phyloP scores from a whole-genome alignment of 2,329 filamentous ascomycete species.

The Penicillium verrucosum region DNA sequence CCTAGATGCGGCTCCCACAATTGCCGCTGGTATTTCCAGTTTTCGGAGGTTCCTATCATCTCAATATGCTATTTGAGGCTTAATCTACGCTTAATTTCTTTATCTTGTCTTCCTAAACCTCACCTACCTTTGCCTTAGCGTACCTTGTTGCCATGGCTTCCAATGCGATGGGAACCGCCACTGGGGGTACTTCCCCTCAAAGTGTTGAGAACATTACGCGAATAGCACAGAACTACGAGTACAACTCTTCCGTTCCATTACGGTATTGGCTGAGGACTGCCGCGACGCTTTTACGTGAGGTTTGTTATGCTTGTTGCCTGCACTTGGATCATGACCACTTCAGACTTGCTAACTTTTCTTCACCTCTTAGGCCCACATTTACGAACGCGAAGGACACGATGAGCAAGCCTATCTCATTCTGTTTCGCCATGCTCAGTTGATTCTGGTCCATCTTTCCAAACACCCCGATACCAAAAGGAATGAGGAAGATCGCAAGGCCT shows the following conservation, averaged over 20 bases:
- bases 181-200: slow-evolving; percentile 53
- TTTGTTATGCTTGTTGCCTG: slow-evolving; percentile 40
- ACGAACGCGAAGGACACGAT: slow-evolving; percentile 79
- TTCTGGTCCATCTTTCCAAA: slow-evolving; percentile 68
- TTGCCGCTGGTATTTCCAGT: slow-evolving; percentile 17
- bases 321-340: neutral
- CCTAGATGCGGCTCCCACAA: slow-evolving; percentile 25
- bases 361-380: slow-evolving; percentile 67
- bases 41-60: slow-evolving; percentile 11
- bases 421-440: slow-evolving; percentile 83
- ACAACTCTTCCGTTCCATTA: slow-evolving; percentile 71
- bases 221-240: slow-evolving; percentile 76
- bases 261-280: slow-evolving; percentile 80
- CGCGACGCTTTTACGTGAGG: slow-evolving; percentile 75
- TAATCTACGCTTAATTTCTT: slow-evolving; percentile 1
- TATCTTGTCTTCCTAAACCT: neutral
- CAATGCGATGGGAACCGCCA: slow-evolving; percentile 22
- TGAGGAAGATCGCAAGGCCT: slow-evolving; percentile 54
- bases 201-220: slow-evolving; percentile 73
- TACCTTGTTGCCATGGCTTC: slow-evolving; percentile 24
- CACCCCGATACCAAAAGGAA: slow-evolving; percentile 70
- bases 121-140: neutral
- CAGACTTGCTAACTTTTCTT: neutral
- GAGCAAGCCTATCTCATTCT: slow-evolving; percentile 86
- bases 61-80: slow-evolving; percentile 17